Evolutionary conservation across 768 basidiomycete genomes (phyloP).

Genomic region (Pisolithus orientalis): DNA sequence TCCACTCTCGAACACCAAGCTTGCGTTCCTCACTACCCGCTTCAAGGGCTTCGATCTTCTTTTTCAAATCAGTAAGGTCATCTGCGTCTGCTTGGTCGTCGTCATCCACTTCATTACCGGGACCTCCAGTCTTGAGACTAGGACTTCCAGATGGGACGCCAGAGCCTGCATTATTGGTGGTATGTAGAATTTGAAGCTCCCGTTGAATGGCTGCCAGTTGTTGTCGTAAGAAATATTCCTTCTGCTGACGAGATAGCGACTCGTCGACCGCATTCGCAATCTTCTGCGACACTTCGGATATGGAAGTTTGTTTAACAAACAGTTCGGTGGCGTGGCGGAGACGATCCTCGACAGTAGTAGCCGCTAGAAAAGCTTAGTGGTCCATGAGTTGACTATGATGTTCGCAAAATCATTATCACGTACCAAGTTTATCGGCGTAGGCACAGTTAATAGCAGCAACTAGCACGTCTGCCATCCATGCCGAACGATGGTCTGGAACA

Average conservation of each 20-base stretch:
- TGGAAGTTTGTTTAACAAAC: slow-evolving; percentile 69
- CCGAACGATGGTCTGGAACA: slow-evolving; percentile 51
- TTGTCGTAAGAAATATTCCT: slow-evolving; percentile 80
- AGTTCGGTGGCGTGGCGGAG: slow-evolving; percentile 62
- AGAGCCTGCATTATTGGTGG: slow-evolving; percentile 17
- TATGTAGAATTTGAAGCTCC: slow-evolving; percentile 57
- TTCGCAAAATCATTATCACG: slow-evolving; percentile 14
- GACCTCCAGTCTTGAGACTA: slow-evolving; percentile 21
- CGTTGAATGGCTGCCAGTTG: slow-evolving; percentile 77
- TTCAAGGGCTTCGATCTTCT: slow-evolving; percentile 69
- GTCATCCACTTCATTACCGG: slow-evolving; percentile 56
- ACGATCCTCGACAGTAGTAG: slow-evolving; percentile 54
- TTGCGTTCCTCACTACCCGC: slow-evolving; percentile 74
- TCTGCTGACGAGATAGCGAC: slow-evolving; percentile 81
- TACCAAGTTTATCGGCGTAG: slow-evolving; percentile 68
- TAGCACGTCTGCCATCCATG: slow-evolving; percentile 76
- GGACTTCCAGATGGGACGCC: slow-evolving; percentile 6
- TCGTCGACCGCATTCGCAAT: slow-evolving; percentile 78
- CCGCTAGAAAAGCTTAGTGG: slow-evolving; percentile 50
- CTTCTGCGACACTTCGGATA: slow-evolving; percentile 76
- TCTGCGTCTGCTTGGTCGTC: slow-evolving; percentile 79
- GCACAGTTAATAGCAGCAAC: slow-evolving; percentile 52
- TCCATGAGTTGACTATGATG: neutral
- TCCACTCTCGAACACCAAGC: slow-evolving; percentile 78
- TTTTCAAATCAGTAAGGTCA: slow-evolving; percentile 66